Percentiles rank a stretch among this genome's conserved stretches.
These are phyloP conservation scores for Cyberlindnera galapagoensis DNA, from an alignment of 805 yeast species.

Conservation along the genomic window DNA sequence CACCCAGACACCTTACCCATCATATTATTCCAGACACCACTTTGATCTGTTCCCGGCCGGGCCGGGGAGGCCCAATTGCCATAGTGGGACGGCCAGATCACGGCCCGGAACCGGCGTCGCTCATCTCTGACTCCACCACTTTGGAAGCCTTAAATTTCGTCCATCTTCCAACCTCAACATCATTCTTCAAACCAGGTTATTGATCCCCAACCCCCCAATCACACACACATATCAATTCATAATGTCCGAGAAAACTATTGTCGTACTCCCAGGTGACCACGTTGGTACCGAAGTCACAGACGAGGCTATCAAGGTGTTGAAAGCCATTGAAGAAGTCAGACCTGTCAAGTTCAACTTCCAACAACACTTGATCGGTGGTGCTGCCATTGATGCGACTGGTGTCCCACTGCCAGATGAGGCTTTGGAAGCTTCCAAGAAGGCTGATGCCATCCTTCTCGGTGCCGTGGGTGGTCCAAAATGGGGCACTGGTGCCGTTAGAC, in stretches of 20 bases:
- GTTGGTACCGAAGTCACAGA: slow-evolving; percentile 86
- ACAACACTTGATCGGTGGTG: slow-evolving; percentile 92
- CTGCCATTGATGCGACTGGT: slow-evolving; percentile 96
- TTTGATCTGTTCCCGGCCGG: too few relatives aligned
- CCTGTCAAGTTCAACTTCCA: slow-evolving; percentile 70
- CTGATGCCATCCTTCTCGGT: slow-evolving; percentile 95
- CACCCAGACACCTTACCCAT: too few relatives aligned
- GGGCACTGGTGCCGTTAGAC: slow-evolving; percentile 96
- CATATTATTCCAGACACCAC: too few relatives aligned
- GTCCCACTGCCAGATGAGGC: slow-evolving; percentile 83
- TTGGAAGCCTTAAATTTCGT: too few relatives aligned
- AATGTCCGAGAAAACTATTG: slow-evolving; percentile 54
- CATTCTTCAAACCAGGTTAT: too few relatives aligned
- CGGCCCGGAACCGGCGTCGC: too few relatives aligned
- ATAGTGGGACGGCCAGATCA: too few relatives aligned
- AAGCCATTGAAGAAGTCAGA: slow-evolving; percentile 60
- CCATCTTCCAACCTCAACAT: too few relatives aligned
- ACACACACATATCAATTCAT: too few relatives aligned
- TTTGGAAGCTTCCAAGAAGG: slow-evolving; percentile 70
- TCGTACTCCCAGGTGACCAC: slow-evolving; percentile 93
- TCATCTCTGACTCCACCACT: too few relatives aligned
- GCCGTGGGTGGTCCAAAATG: slow-evolving; percentile 99
- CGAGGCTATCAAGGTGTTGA: slow-evolving; percentile 88
- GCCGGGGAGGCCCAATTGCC: too few relatives aligned
- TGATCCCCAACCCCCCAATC: too few relatives aligned